Evolutionary conservation across 2,329 filamentous ascomycete species (phyloP), one percentile per base, ranked within the genome.

Genomic region (Phyllosticta ampelicida): DNA sequence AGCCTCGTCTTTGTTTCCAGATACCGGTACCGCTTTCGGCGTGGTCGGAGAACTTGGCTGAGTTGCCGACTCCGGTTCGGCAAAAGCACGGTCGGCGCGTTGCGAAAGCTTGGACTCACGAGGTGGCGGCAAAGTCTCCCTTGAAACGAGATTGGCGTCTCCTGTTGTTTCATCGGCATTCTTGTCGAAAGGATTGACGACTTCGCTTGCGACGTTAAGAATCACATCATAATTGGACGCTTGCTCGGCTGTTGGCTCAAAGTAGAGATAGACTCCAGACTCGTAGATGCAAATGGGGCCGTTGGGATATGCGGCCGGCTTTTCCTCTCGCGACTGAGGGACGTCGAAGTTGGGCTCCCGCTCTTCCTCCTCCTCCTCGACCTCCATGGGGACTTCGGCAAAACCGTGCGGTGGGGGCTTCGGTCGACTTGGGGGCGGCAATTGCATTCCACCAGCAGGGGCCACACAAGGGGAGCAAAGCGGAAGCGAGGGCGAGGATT

Each of bases 141-240:
- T 57, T 54, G 58, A 54, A 56, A 60, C 28, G 48, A 49, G 21
- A n/a, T 44, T 51, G 18, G 53, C 49, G 51, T 53, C 48, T 49
- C 30, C 54, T 52, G 44, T 52, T 21, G 57, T 20, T 49, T 55
- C 57, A 51, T 65, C 63, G 6, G 62, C 61, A 4, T 66, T 60
- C 9, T 68, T 65, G 13, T 72, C 68, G 66, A 92, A 90, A 0
- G 89, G 89, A 65, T 94, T 91, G 59, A 79, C 78, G 1, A 94
- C 89, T 71, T 95, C 89, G 60, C 86, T 85, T 1, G 89, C 89
- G 6, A 92, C 89, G 63, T 95, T 95, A 67, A 94, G 84, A 18
- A 95, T 84, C 2, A 92, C 86, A 64, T 94, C 89, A 63, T 91
- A 95, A 30, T 81, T 78, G 10, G 85, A 79, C 2, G 88, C 88